Evolutionary conservation across 2,329 filamentous ascomycete genomes (phyloP).

Genomic region (Neurospora crassa): DNA sequence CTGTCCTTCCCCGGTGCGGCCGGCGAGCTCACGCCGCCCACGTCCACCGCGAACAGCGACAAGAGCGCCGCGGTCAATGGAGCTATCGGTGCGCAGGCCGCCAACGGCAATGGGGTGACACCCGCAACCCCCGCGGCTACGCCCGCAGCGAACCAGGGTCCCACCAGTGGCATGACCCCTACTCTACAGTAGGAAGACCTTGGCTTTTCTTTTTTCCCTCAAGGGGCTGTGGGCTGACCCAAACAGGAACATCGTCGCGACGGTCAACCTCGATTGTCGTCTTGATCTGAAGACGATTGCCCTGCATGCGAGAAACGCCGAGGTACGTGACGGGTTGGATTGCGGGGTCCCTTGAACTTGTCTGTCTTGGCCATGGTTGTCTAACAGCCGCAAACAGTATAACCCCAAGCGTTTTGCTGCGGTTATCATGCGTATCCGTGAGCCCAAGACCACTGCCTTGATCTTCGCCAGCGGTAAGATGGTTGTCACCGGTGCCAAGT

Average conservation of each 20-base stretch:
- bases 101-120: conserved; percentile 69
- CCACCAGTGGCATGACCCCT: conserved; percentile 74
- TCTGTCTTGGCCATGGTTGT: conserved; percentile 20
- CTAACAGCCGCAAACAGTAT: conserved; percentile 19
- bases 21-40: conserved; percentile 71
- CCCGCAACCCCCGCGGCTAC: conserved; percentile 87
- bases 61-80: conserved; percentile 36
- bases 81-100: conserved; percentile 44
- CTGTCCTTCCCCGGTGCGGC: conserved; percentile 83
- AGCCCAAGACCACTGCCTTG: conserved; percentile 94
- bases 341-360: conserved; percentile 1
- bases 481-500: conserved; percentile 97
- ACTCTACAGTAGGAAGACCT: conserved; percentile 88
- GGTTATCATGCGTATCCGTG: conserved; percentile 98
- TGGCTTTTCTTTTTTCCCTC: conserved; percentile 22
- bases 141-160: conserved; percentile 70
- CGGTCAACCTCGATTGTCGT: conserved; percentile 95
- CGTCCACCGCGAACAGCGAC: conserved; percentile 46
- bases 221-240: conserved; percentile 44
- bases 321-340: conserved; percentile 29
- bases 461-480: conserved; percentile 99
- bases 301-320: conserved; percentile 92
- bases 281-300: conserved; percentile 98
- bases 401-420: conserved; percentile 79
- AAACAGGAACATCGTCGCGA: conserved; percentile 87